Percentiles rank a stretch among this genome's conserved stretches.
Conservation (phyloP, 164 flowering plant species). For the Cinnamomum micranthum region DNA sequence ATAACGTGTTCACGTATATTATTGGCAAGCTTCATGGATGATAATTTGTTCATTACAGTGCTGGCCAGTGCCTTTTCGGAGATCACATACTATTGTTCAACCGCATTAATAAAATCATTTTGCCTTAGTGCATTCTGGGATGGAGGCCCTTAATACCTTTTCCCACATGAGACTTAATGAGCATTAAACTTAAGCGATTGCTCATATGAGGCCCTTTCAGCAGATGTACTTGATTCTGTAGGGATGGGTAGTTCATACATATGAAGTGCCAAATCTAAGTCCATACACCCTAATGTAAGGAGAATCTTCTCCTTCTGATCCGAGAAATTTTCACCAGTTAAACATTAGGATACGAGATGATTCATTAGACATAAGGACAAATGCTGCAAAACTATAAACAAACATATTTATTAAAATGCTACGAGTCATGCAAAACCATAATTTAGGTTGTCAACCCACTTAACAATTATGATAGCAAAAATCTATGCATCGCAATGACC, state of each 20-base stretch:
- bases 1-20: too few relatives aligned
- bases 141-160: neutral
- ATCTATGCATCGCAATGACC: too few relatives aligned
- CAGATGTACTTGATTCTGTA: neutral
- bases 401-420: neutral
- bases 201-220: conserved; percentile 2
- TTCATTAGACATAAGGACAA: neutral
- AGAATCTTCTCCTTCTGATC: neutral
- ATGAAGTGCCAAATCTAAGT: neutral
- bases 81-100: neutral
- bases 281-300: neutral
- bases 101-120: neutral
- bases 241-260: neutral
- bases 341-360: conserved; percentile 1
- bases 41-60: neutral
- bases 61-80: neutral
- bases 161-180: too few relatives aligned
- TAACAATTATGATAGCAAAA: too few relatives aligned
- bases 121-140: neutral
- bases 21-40: too few relatives aligned
- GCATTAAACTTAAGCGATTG: neutral
- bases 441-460: neutral
- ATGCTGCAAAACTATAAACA: neutral
- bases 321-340: neutral
- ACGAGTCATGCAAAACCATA: neutral